Evolutionary conservation across 352 stramenopile species (phyloP), one percentile per base, ranked within the genome.

Genomic region (Phytophthora sp.): DNA sequence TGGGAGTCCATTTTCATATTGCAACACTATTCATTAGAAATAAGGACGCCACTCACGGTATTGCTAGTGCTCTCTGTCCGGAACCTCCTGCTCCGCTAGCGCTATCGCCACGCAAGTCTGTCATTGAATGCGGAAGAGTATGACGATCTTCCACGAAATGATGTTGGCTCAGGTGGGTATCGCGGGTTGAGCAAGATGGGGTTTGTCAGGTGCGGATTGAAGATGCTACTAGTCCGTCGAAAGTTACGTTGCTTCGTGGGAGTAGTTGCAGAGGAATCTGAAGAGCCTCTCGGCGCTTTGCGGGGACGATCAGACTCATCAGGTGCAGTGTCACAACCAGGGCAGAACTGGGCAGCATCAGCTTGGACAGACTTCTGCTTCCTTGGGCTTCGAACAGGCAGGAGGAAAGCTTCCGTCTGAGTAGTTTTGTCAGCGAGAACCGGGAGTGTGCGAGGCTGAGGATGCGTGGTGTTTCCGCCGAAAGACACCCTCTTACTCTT

Each of bases 121-220:
- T 69, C 53, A 28, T 63, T 63, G 42, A 79, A 84, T 23, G 70
- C 62, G 3, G 56, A 72, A 0, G 58, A 59, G 57, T 88, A 84
- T 8, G 68, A 70, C 11, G 81, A 79, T 50, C 72, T 76, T 15
- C 54, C 64, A 20, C 62, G 69, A 32, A 84, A 89, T 15, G 41
- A 42, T n/a, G 44, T 54, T 18, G 77, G 69, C 30, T 84, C 76
- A 2, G 74, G 69, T 9, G 69, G 78, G 54, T 84, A 87, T 11
- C 77, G 59, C 43, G 66, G 64, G 18, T 88, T 85, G 24, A 69
- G 48, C 43, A 88, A 61, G 26, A 88, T 82, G 7, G 78, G 77
- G 43, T 88, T 89, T 10, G 41, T 60, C 13, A 75, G 27, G 26
- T 69, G 60, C 13, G 15, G 35, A 9, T 18, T 52, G n/a, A 38